Percentiles rank a stretch among this genome's conserved stretches.
Evolutionary conservation across 345 rosid species (phyloP).

Genomic region (Eutrema japonicum): DNA sequence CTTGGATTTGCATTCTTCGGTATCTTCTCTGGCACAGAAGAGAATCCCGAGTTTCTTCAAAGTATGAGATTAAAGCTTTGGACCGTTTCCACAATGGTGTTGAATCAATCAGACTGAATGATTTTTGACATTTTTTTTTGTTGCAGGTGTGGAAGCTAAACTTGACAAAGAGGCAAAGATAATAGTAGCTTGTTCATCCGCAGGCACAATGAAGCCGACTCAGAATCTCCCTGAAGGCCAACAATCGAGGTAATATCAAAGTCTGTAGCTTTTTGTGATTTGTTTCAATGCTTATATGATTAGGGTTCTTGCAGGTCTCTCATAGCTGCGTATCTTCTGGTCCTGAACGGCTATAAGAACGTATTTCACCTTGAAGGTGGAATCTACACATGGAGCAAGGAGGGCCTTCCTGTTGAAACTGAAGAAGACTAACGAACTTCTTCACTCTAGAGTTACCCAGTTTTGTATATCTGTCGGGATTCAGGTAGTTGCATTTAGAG

Average conservation of each 20-base stretch:
- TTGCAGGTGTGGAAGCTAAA: slow-evolving; percentile 78
- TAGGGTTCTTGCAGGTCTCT: slow-evolving; percentile 63
- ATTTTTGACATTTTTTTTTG: background rate
- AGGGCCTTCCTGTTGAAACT: slow-evolving; percentile 69
- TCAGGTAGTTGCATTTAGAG: slow-evolving; percentile 35
- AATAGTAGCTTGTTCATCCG: slow-evolving; percentile 91
- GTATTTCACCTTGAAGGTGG: slow-evolving; percentile 97
- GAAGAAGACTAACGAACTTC: slow-evolving; percentile 47
- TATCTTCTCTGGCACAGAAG: slow-evolving; percentile 96
- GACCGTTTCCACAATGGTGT: slow-evolving; percentile 2
- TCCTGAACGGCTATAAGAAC: slow-evolving; percentile 80
- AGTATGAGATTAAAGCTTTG: slow-evolving; percentile 49
- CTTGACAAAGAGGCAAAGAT: slow-evolving; percentile 81
- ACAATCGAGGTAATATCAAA: slow-evolving; percentile 69
- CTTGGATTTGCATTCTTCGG: slow-evolving; percentile 97
- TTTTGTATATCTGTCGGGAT: slow-evolving; percentile 39
- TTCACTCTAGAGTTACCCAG: slow-evolving; percentile 29
- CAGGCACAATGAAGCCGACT: slow-evolving; percentile 86
- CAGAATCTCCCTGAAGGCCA: slow-evolving; percentile 95
- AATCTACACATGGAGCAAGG: slow-evolving; percentile 78
- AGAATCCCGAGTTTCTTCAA: slow-evolving; percentile 84
- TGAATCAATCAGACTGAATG: slow-evolving; percentile 12
- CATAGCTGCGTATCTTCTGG: slow-evolving; percentile 93
- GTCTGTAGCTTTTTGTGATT: slow-evolving; percentile 14
- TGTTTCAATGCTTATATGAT: slow-evolving; percentile 21